Percentiles rank a stretch among this genome's conserved stretches.
These are phyloP conservation scores for Ophiosphaerella narmari DNA, from an alignment of 2,329 filamentous ascomycete genomes.

Conservation along the genomic window DNA sequence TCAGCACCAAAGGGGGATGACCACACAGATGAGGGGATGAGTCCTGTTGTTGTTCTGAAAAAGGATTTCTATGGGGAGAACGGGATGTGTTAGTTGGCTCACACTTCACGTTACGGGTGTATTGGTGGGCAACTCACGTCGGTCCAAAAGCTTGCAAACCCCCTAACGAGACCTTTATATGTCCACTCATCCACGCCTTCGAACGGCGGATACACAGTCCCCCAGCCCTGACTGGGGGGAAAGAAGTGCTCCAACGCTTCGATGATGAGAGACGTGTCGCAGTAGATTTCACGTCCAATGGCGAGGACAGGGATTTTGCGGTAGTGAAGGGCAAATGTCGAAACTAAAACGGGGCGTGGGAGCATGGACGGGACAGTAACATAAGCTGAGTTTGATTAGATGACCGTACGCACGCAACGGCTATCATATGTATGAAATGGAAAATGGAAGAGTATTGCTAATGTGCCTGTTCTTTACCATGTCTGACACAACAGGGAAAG, in stretches of 20 bases:
- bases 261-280: slow-evolving; percentile 42
- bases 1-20: slow-evolving; percentile 46
- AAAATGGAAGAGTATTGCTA: not conserved
- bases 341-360: slow-evolving; percentile 42
- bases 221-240: slow-evolving; percentile 31
- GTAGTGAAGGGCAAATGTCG: slow-evolving; percentile 46
- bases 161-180: slow-evolving; percentile 45
- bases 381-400: slow-evolving; percentile 29
- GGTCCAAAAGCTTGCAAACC: slow-evolving; percentile 49
- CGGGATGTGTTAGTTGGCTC: too few relatives aligned
- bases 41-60: slow-evolving; percentile 47
- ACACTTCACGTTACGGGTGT: too few relatives aligned
- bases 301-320: slow-evolving; percentile 44
- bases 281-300: slow-evolving; percentile 42
- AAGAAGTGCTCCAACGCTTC: slow-evolving; percentile 42
- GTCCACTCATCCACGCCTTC: slow-evolving; percentile 30
- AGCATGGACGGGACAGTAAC: slow-evolving; percentile 48
- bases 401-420: not conserved
- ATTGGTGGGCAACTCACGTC: slow-evolving; percentile 27
- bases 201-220: slow-evolving; percentile 42
- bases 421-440: not conserved
- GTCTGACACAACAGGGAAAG: not conserved
- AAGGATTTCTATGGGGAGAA: slow-evolving; percentile 33
- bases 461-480: too few relatives aligned
- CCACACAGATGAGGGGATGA: slow-evolving; percentile 49